Base-by-base conservation (phyloP, 176 grass and related monocot genomes). In the Canna indica region DNA sequence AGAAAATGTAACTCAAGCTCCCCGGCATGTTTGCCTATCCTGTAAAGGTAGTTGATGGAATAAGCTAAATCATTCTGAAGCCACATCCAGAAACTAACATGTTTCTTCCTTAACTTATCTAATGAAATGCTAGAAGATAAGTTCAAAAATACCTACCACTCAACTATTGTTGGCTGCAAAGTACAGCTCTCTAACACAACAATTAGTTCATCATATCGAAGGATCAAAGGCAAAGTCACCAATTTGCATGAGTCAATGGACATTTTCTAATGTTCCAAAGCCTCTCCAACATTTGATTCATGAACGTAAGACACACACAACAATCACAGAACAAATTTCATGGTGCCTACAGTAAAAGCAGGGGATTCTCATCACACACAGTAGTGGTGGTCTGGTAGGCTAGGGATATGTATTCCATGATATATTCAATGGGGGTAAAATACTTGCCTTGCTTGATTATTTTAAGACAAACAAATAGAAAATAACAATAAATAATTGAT, bases 171-270 rank as follows among this genome's bases (percentile, higher is more conserved):
- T 30, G 76, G 80, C 78, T 88, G 83, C 80, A 96, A 77, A n/a
- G n/a, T n/a, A n/a, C n/a, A n/a, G n/a, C n/a, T n/a, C n/a, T 84
- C 83, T 77, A 91, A 63, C 71, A 96, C 86, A 79, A 79, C 46
- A 86, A 80, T 70, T 73, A 96, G 76, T 86, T 96, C 85, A 68
- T 96, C 92, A 69, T 91, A 88, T 48, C 91, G 88, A 57, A 91
- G 77, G 78, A 96, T 78, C 80, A 96, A 86, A 4, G 88, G 70
- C 75, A 88, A 70, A 26, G 68, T 48, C 53, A 59, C 76, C 78
- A 80, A 82, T 73, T 96, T 91, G 88, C 92, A 96, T 50, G 88
- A 91, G 70, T 78, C 80, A 50, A 91, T 70, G 77, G 85, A 47
- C 85, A 88, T 86, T 76, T 80, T 84, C 69, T 91, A 76, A 34